Base-by-base conservation (phyloP, 139 green algal species). In the Picochlorum sp. region DNA sequence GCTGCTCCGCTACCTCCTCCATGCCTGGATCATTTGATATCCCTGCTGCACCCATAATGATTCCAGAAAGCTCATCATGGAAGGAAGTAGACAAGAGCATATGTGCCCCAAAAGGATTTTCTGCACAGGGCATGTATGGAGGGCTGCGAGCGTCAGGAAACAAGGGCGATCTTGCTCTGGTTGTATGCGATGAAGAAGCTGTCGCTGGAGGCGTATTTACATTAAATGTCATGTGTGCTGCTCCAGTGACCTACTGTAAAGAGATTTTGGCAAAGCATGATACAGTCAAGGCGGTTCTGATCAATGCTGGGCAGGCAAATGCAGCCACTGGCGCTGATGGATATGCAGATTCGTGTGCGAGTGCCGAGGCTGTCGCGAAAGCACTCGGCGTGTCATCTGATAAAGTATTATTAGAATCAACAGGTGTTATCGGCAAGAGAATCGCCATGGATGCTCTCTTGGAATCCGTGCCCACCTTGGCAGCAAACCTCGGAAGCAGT, bases 291-390 rank as follows among this genome's bases (percentile, higher is more conserved):
- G 92, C 87, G 18, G 85, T 93, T 26, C 49, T 79, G 62, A 56
- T 97, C 51, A 98, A 98, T 62, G 92, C 94, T 3, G 94, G 93
- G 18, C 90, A 97, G 71, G 93, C 92, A 59, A 98, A 98, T 64
- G 90, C 91, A 10, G 91, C 88, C 26, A 96, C 90, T 8, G 92
- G 92, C 10, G 74, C 74, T 24, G 66, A 80, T 45, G 92, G 92
- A 23, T 84, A 86, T 65, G 50, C 67, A 37, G 75, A 84, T 64
- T 75, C 72, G 81, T 4, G 89, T 10, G 69, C 73, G 15, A 83
- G 49, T 24, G 89, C 86, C 1, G 51, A 83, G 3, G 71, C 74
- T 10, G 49, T 89, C 16, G 76, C 82, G 5, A 38, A 82, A 21
- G 73, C 81, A 1, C 73, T 98, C 61, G 83, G 83, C 4, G 13